phyloP scores from a whole-genome alignment of 176 grass and related monocot genomes.

The Ensete glaucum region DNA sequence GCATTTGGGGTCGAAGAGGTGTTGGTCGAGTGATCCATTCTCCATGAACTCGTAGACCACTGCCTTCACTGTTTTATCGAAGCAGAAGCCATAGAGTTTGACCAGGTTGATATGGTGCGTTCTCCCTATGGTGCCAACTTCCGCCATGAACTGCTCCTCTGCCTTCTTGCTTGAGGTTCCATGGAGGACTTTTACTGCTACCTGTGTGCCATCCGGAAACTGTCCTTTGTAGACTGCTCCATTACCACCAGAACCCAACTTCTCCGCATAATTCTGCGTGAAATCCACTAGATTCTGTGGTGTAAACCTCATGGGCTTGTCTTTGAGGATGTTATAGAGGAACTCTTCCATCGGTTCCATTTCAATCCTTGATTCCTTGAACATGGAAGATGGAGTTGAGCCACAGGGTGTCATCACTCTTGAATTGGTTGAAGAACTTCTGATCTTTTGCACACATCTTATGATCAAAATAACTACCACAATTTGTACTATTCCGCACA shows the following conservation, averaged over 20 bases:
- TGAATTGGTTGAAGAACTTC: background rate
- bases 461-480: conserved; percentile 1
- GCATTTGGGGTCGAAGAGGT: background rate
- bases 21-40: background rate
- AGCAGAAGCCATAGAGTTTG: conserved; percentile 14
- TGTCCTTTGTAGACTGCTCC: conserved; percentile 1
- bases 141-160: conserved; percentile 17
- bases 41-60: conserved; percentile 9
- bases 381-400: background rate
- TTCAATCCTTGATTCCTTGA: conserved; percentile 2
- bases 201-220: background rate
- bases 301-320: conserved; percentile 6
- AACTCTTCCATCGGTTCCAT: background rate
- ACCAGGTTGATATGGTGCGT: conserved; percentile 3
- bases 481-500: background rate
- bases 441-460: background rate
- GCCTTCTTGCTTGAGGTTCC: background rate
- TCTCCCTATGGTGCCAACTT: conserved; percentile 2
- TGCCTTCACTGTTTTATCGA: background rate
- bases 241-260: background rate
- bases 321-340: background rate
- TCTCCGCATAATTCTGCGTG: background rate
- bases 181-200: conserved; percentile 2
- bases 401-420: background rate
- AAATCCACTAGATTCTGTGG: background rate